A percentile compares a stretch with the other conserved stretches of the same genome.
phyloP scores from a whole-genome alignment of 2,329 filamentous ascomycete genomes.

The Neoarthrinium moseri region DNA sequence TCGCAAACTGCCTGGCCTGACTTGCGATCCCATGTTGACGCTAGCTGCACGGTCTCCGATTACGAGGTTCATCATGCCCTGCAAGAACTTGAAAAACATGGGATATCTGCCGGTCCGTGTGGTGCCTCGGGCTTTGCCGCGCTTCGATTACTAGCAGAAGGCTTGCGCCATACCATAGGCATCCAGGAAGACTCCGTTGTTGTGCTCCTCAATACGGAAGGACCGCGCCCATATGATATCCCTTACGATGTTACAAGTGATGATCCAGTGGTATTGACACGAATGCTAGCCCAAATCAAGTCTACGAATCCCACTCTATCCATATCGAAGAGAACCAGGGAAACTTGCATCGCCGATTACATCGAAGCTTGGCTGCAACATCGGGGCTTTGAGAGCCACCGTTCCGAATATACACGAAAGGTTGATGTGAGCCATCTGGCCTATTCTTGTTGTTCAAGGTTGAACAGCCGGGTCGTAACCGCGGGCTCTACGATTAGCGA shows the following conservation, averaged over 20 bases:
- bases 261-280: constrained; percentile 40
- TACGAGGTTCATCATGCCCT: constrained; percentile 60
- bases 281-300: constrained; percentile 45
- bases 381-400: constrained; percentile 48
- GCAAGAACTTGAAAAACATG: constrained; percentile 43
- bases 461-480: too few relatives aligned
- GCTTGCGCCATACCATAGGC: constrained; percentile 31
- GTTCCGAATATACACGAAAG: constrained; percentile 44
- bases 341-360: constrained; percentile 44
- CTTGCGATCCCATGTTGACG: constrained; percentile 57
- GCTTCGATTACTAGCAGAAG: constrained; percentile 44
- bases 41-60: constrained; percentile 59
- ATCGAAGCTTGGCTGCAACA: constrained; percentile 50
- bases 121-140: constrained; percentile 48
- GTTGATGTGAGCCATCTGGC: too few relatives aligned
- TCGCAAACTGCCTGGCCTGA: constrained; percentile 65
- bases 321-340: constrained; percentile 40
- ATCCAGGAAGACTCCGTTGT: constrained; percentile 53
- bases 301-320: constrained; percentile 46
- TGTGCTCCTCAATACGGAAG: constrained; percentile 68
- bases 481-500: too few relatives aligned
- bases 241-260: constrained; percentile 34
- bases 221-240: constrained; percentile 49
- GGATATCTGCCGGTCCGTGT: constrained; percentile 28
- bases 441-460: too few relatives aligned